Conservation (phyloP, 805 yeast species). For the Lachancea sp. region DNA sequence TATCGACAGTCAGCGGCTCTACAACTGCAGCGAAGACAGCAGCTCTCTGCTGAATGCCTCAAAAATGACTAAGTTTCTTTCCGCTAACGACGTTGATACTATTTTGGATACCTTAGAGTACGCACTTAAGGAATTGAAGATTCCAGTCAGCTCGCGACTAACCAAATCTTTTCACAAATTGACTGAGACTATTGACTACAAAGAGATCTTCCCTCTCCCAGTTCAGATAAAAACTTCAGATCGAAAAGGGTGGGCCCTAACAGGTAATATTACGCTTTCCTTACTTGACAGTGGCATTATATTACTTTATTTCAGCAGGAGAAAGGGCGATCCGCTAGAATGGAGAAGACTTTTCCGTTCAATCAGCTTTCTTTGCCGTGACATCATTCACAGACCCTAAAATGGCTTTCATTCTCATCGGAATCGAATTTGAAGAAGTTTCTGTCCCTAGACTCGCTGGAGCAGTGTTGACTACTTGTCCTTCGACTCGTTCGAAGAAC, state of each 20-base stretch:
- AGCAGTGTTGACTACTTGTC: neutral
- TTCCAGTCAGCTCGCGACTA: slow-evolving; percentile 24
- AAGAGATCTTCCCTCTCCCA: slow-evolving; percentile 34
- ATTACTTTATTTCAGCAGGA: slow-evolving; percentile 48
- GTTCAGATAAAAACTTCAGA: slow-evolving; percentile 39
- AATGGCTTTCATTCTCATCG: too few species aligned
- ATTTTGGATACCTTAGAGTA: slow-evolving; percentile 28
- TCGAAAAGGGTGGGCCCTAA: slow-evolving; percentile 38
- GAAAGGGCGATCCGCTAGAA: slow-evolving; percentile 63
- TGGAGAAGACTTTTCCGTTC: slow-evolving; percentile 64
- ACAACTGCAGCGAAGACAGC: slow-evolving; percentile 1
- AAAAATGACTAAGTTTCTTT: slow-evolving; percentile 28
- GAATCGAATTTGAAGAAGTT: too few species aligned
- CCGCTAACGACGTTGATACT: slow-evolving; percentile 21
- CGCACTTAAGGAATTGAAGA: slow-evolving; percentile 20
- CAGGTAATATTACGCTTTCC: slow-evolving; percentile 43
- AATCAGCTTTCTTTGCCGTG: slow-evolving; percentile 51
- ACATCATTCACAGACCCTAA: slow-evolving; percentile 42
- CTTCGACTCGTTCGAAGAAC: neutral
- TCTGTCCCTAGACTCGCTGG: too few species aligned
- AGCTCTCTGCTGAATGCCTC: slow-evolving; percentile 18
- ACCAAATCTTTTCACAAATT: slow-evolving; percentile 16
- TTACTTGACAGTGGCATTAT: slow-evolving; percentile 37
- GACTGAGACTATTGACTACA: slow-evolving; percentile 8
- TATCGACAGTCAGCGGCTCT: slow-evolving; percentile 25